Conservation (phyloP, 805 yeast species). For the Cyberlindnera japonica region DNA sequence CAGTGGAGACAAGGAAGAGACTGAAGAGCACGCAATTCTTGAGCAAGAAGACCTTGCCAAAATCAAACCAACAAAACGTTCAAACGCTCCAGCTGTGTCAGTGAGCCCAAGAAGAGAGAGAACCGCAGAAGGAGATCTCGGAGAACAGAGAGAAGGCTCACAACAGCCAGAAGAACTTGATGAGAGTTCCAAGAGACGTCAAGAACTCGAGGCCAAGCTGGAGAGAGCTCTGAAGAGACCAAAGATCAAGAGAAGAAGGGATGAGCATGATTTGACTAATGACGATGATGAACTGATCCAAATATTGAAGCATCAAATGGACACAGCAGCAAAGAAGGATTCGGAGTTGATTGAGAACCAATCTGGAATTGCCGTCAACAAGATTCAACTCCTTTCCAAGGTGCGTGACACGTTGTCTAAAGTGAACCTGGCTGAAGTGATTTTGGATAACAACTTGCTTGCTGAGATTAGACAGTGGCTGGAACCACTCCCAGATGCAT, state of each 20-base stretch:
- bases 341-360: constrained; percentile 47
- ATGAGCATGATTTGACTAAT: constrained; percentile 91
- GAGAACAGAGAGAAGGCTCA: constrained; percentile 5
- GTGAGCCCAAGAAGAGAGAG: neutral
- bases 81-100: constrained; percentile 7
- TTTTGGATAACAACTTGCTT: constrained; percentile 86
- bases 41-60: constrained; percentile 29
- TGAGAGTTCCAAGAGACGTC: constrained; percentile 48
- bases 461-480: constrained; percentile 96
- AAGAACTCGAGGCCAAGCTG: constrained; percentile 76
- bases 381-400: constrained; percentile 73
- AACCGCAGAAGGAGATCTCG: constrained; percentile 6
- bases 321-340: constrained; percentile 76
- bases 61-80: constrained; percentile 23
- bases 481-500: constrained; percentile 97
- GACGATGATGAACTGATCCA: constrained; percentile 91
- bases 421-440: constrained; percentile 85
- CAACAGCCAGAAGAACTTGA: constrained; percentile 28
- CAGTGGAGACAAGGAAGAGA: constrained; percentile 8
- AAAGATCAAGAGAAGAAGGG: constrained; percentile 59
- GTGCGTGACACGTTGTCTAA: constrained; percentile 74
- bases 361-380: constrained; percentile 51
- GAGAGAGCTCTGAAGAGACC: constrained; percentile 71
- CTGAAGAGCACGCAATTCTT: constrained; percentile 13
- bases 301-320: constrained; percentile 82